Evolutionary conservation across 306 rosid species (phyloP).

Genomic region (Vigna mungo): DNA sequence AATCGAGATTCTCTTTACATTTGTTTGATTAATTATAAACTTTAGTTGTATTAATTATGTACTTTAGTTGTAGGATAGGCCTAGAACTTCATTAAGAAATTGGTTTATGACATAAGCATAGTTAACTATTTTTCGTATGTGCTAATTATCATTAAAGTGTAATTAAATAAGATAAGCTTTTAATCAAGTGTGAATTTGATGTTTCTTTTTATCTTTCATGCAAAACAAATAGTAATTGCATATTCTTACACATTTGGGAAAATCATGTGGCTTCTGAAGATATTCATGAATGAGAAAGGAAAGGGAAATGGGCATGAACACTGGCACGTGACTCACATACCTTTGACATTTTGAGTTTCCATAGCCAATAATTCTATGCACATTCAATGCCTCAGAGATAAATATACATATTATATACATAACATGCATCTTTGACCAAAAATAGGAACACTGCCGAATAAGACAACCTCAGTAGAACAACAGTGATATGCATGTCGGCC

Average conservation of each 20-base stretch:
- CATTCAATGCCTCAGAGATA: background rate
- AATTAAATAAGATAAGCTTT: too few relatives aligned
- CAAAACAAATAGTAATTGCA: background rate
- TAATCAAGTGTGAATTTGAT: too few relatives aligned
- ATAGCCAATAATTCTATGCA: background rate
- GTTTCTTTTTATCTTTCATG: too few relatives aligned
- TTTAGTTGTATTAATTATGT: too few relatives aligned
- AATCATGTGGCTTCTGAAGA: background rate
- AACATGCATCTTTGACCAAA: background rate
- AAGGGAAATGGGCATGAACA: background rate
- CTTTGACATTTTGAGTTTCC: background rate
- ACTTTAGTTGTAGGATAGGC: too few relatives aligned
- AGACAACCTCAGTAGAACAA: background rate
- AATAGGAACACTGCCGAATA: background rate
- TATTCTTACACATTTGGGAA: background rate
- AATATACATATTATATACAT: background rate
- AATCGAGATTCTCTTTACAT: too few relatives aligned
- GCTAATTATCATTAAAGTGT: too few relatives aligned
- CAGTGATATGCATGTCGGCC: slow-evolving; percentile 7
- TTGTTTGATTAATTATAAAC: too few relatives aligned
- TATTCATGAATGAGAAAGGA: background rate
- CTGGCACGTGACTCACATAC: background rate
- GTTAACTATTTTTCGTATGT: too few relatives aligned
- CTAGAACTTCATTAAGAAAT: too few relatives aligned
- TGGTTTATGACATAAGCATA: too few relatives aligned